These are phyloP conservation scores for Candida awuae DNA, from an alignment of 805 yeast species.

Conservation along the genomic window DNA sequence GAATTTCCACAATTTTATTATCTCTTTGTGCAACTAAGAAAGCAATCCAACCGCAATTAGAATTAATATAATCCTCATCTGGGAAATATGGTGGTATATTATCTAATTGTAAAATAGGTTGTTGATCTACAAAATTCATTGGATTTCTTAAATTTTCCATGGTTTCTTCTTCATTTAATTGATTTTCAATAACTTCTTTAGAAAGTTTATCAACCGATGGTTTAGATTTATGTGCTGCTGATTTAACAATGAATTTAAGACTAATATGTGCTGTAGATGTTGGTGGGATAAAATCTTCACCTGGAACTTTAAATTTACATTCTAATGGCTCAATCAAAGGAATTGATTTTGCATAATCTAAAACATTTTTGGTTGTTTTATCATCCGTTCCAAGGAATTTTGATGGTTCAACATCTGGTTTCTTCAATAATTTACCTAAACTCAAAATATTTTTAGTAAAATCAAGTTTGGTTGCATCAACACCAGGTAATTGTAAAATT, in stretches of 20 bases:
- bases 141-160: constrained; percentile 70
- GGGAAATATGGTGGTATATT: constrained; percentile 77
- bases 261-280: constrained; percentile 67
- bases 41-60: constrained; percentile 52
- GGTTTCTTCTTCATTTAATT: constrained; percentile 49
- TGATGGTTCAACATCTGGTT: constrained; percentile 46
- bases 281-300: constrained; percentile 68
- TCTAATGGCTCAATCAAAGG: constrained; percentile 63
- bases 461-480: constrained; percentile 42
- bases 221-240: constrained; percentile 58
- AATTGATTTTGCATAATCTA: constrained; percentile 52
- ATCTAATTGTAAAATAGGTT: constrained; percentile 55
- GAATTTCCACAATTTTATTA: constrained; percentile 67
- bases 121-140: constrained; percentile 50
- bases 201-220: constrained; percentile 37
- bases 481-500: constrained; percentile 75
- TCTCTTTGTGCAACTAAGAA: constrained; percentile 68
- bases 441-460: constrained; percentile 47
- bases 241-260: constrained; percentile 65
- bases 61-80: constrained; percentile 29
- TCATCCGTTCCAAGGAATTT: constrained; percentile 45
- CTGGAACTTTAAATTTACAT: constrained; percentile 78
- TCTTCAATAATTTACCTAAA: constrained; percentile 60
- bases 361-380: constrained; percentile 32
- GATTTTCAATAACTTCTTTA: constrained; percentile 25